Evolutionary conservation across 768 basidiomycete genomes (phyloP).

Genomic region (Psilocybe tampanensis): DNA sequence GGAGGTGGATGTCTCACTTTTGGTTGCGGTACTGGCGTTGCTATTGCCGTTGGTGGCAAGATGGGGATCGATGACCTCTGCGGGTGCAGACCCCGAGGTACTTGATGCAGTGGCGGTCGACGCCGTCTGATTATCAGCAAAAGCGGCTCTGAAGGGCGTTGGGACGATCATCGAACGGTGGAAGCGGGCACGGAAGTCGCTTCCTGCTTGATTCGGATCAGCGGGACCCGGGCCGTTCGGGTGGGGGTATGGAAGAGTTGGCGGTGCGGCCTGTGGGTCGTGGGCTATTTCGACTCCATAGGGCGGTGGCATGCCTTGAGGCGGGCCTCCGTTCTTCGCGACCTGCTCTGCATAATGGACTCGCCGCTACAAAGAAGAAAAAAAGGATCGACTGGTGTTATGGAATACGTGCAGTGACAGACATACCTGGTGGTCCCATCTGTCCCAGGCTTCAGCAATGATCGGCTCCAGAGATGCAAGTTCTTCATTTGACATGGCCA

Average conservation of each 20-base stretch:
- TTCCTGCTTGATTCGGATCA: conserved; percentile 31
- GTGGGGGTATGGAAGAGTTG: conserved; percentile 22
- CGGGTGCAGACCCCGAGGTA: conserved; percentile 21
- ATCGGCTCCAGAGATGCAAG: conserved; percentile 76
- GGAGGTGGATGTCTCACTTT: conserved; percentile 21
- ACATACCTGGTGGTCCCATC: conserved; percentile 80
- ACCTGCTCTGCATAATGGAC: conserved; percentile 44
- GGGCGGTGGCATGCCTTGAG: conserved; percentile 30
- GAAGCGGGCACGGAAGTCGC: conserved; percentile 69
- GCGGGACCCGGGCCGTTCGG: conserved; percentile 25
- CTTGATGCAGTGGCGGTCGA: conserved; percentile 30
- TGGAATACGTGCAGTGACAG: not conserved
- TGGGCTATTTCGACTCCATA: conserved; percentile 30
- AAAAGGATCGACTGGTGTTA: conserved; percentile 8
- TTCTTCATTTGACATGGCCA: conserved; percentile 80
- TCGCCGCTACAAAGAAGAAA: conserved; percentile 33
- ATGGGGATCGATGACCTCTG: conserved; percentile 40
- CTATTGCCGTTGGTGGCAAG: conserved; percentile 17
- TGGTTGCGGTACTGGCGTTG: conserved; percentile 15
- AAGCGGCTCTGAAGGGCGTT: conserved; percentile 51
- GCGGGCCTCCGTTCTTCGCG: conserved; percentile 32
- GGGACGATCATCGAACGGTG: conserved; percentile 62
- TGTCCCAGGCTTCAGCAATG: conserved; percentile 84
- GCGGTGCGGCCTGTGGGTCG: conserved; percentile 24
- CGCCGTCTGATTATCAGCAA: conserved; percentile 21